Conservation (phyloP, 441 rosid species). For the Syzygium syzygioides region DNA sequence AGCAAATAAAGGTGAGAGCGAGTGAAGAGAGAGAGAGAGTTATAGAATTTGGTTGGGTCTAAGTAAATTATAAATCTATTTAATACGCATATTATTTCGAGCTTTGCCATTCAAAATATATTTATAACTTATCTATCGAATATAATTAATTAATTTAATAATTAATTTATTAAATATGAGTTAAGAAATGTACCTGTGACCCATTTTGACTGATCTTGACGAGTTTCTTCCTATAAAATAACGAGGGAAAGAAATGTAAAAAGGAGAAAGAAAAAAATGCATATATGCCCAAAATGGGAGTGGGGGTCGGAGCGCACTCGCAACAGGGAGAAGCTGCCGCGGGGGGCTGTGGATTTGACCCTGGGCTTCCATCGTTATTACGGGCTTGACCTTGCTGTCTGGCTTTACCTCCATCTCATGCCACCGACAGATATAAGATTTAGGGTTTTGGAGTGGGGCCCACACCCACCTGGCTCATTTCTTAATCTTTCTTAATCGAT, state of each 20-base stretch:
- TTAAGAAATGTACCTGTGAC: too few relatives aligned
- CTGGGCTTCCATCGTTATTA: not conserved
- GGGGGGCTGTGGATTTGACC: not conserved
- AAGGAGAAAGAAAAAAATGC: not conserved
- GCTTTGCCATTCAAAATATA: too few relatives aligned
- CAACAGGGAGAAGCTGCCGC: not conserved
- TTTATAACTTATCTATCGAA: too few relatives aligned
- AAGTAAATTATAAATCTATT: too few relatives aligned
- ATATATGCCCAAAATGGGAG: not conserved
- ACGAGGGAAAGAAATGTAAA: not conserved
- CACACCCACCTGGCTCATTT: not conserved
- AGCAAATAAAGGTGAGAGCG: too few relatives aligned
- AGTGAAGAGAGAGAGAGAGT: too few relatives aligned
- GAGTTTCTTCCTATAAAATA: too few relatives aligned
- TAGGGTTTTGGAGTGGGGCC: not conserved
- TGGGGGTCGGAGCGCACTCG: not conserved
- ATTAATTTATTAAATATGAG: too few relatives aligned
- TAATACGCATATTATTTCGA: too few relatives aligned
- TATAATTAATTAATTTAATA: too few relatives aligned
- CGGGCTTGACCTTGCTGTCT: not conserved
- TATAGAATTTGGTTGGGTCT: too few relatives aligned
- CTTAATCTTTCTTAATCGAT: not conserved
- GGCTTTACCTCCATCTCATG: not conserved
- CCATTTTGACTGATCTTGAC: too few relatives aligned
- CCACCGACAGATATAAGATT: not conserved